Conservation (phyloP, 2,329 filamentous ascomycete genomes). For the Exophiala alcalophila region DNA sequence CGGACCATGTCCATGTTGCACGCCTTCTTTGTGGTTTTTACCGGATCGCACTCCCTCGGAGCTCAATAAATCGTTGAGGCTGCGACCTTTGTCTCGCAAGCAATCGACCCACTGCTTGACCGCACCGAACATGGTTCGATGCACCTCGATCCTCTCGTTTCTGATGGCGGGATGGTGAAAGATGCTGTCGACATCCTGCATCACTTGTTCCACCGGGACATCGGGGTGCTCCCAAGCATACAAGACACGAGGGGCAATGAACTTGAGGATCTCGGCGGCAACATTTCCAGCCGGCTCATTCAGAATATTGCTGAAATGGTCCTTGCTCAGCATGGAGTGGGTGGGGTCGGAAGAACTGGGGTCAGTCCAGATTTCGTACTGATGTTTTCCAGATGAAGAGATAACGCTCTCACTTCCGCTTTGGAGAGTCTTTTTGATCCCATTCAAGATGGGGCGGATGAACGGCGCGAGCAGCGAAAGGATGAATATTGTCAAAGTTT, state of each 20-base stretch:
- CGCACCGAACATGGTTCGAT: conserved; percentile 82
- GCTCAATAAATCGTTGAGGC: conserved; percentile 71
- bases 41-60: conserved; percentile 80
- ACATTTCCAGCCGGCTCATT: conserved; percentile 75
- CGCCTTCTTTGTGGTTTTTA: conserved; percentile 66
- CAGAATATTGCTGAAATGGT: conserved; percentile 76
- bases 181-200: conserved; percentile 73
- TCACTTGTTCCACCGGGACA: conserved; percentile 77
- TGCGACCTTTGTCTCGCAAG: conserved; percentile 61
- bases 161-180: conserved; percentile 90
- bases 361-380: conserved; percentile 78
- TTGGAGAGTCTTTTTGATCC: conserved; percentile 80
- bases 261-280: conserved; percentile 74
- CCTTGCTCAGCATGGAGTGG: conserved; percentile 79
- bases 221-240: conserved; percentile 91
- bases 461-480: conserved; percentile 88
- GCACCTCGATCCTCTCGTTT: conserved; percentile 72
- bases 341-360: conserved; percentile 72
- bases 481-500: conserved; percentile 88
- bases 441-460: conserved; percentile 83
- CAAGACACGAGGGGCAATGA: conserved; percentile 79
- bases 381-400: conserved; percentile 66
- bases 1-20: conserved; percentile 24
- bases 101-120: conserved; percentile 78
- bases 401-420: conserved; percentile 73